Base-by-base conservation (phyloP, 345 rosid species). In the Brassica juncea region DNA sequence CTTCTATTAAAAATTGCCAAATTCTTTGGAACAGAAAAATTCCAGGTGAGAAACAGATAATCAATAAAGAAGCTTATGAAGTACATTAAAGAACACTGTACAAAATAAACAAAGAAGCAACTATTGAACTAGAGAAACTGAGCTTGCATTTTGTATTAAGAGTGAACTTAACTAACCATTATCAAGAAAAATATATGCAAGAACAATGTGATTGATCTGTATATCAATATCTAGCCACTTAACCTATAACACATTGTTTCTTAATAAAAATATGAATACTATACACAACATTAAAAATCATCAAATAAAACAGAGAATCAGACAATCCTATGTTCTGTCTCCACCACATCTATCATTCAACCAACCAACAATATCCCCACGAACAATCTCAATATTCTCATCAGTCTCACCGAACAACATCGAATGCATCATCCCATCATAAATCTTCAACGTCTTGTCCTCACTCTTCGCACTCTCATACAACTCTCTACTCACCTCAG, bases 351-450 rank as follows among this genome's bases (percentile, higher is more conserved):
- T 88, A 35, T 78, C 80, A 68, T 84, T 80, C 88, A 94, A 79
- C 97, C 94, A 94, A 66, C 77, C 14, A 66, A 89, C 55, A 6
- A 94, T 87, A 68, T 94, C 94, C 0, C 15, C 27, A 7, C 94
- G 86, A 73, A 92, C 97, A 30, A 74, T 82, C n/a, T 87, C 86
- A 28, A 92, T 71, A 65, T 91, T 91, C 39, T 94, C 92, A 49
- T 89, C 97, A 0, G 93, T 85, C 70, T 94, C 98, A 34, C 97
- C 97, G 27, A 91, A 94, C 87, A 91, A 59, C 87, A 94, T 73
- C 1, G 98, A 94, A 82, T 94, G 97, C 91, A 91, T 62, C 98
- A 94, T 92, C 3, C 98, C 97, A 0, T 87, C 84, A 6, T 86
- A 91, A 9, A 93, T 88, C 87, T 84, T 88, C 11, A 93, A 80